Conservation (phyloP, 345 rosid species). For the Angophora floribunda region DNA sequence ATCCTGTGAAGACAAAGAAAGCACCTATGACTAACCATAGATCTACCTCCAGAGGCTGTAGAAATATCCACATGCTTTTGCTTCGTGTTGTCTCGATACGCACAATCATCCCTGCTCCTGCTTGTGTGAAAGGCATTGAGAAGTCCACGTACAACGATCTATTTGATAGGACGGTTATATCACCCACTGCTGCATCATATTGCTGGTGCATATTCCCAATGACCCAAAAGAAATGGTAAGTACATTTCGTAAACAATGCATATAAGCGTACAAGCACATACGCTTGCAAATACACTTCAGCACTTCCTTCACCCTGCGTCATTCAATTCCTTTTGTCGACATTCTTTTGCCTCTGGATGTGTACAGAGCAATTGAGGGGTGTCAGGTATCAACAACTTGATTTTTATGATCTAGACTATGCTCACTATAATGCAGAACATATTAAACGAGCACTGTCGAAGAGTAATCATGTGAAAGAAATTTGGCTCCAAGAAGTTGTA, state of each 20-base stretch:
- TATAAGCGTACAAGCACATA: background rate
- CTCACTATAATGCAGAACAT: background rate
- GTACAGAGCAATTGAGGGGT: too few species aligned
- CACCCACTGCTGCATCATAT: conserved; percentile 23
- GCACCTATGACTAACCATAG: conserved; percentile 36
- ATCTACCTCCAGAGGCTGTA: conserved; percentile 24
- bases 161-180: conserved; percentile 16
- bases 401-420: background rate
- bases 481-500: background rate
- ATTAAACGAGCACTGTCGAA: background rate
- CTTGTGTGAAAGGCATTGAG: conserved; percentile 28
- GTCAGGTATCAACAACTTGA: background rate
- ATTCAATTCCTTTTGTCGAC: too few species aligned
- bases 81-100: background rate
- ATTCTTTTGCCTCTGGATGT: too few species aligned
- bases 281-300: too few species aligned
- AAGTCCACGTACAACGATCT: conserved; percentile 30
- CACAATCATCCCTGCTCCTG: conserved; percentile 35
- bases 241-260: too few species aligned
- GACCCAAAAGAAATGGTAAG: background rate
- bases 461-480: background rate
- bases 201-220: background rate
- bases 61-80: conserved; percentile 39
- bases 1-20: conserved; percentile 25
- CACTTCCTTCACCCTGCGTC: too few species aligned